Evolutionary conservation across 1,284 basidiomycete genomes (phyloP).

Genomic region (Sporisorium sorghi): DNA sequence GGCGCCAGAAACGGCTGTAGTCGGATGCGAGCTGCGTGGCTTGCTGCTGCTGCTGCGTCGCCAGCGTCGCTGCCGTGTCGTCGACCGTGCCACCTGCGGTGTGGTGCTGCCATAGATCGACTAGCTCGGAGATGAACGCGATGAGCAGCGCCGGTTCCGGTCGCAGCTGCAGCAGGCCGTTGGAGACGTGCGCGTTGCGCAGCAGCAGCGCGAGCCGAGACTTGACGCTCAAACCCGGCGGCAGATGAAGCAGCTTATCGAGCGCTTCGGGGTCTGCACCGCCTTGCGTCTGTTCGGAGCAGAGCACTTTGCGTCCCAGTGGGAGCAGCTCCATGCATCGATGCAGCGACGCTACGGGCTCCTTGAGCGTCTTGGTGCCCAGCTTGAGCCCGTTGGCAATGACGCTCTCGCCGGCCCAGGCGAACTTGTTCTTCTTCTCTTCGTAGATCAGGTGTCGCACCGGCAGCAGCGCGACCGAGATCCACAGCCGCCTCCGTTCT

Average conservation of each 20-base stretch:
- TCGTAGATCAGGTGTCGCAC: slow-evolving; percentile 45
- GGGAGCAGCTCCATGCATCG: slow-evolving; percentile 36
- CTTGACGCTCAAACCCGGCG: slow-evolving; percentile 30
- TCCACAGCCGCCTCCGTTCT: slow-evolving; percentile 55
- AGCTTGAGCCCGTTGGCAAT: slow-evolving; percentile 64
- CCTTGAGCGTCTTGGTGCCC: slow-evolving; percentile 58
- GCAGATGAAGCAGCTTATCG: slow-evolving; percentile 26
- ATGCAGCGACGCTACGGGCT: slow-evolving; percentile 48
- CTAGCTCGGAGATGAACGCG: slow-evolving; percentile 47
- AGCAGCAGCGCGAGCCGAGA: slow-evolving; percentile 51
- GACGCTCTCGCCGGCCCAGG: slow-evolving; percentile 58
- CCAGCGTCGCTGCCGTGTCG: slow-evolving; percentile 20
- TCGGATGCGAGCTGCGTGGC: slow-evolving; percentile 23
- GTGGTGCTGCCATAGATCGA: slow-evolving; percentile 19
- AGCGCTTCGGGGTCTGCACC: slow-evolving; percentile 15
- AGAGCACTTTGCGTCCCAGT: slow-evolving; percentile 28
- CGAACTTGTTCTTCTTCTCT: slow-evolving; percentile 57
- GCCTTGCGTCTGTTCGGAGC: slow-evolving; percentile 7
- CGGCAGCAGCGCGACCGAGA: slow-evolving; percentile 48
- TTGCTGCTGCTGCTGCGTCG: slow-evolving; percentile 8
- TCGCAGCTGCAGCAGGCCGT: slow-evolving; percentile 31
- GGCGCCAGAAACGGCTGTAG: slow-evolving; percentile 49
- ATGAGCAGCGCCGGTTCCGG: slow-evolving; percentile 44
- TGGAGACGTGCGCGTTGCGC: slow-evolving; percentile 38
- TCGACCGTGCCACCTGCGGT: slow-evolving; percentile 8